Evolutionary conservation across 768 basidiomycete genomes (phyloP).

Genomic region (Suillus subalutaceus): DNA sequence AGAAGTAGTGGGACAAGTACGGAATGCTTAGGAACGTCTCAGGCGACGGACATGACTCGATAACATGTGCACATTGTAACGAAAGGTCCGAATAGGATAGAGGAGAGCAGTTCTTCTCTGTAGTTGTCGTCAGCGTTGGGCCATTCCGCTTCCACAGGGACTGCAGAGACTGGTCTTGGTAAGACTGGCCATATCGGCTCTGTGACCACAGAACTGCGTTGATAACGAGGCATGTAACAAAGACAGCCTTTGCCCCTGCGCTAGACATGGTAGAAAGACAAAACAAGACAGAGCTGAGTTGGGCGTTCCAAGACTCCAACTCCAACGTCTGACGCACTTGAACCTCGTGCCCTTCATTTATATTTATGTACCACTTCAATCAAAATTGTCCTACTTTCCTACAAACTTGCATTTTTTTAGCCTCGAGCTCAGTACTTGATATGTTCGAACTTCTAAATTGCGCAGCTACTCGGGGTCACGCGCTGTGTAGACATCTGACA

Average conservation of each 20-base stretch:
- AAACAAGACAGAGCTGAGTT: background rate
- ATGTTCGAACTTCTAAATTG: background rate
- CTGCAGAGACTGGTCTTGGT: constrained; percentile 11
- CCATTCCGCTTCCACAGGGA: constrained; percentile 17
- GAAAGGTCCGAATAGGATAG: constrained; percentile 47
- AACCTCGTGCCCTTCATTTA: background rate
- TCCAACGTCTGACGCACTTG: background rate
- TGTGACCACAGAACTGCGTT: constrained; percentile 71
- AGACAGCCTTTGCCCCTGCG: constrained; percentile 48
- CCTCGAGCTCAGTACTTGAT: background rate
- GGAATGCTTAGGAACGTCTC: constrained; percentile 70
- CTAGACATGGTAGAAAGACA: constrained; percentile 45
- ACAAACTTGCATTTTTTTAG: background rate
- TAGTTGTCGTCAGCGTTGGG: background rate
- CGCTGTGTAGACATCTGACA: no score
- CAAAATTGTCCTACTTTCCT: background rate
- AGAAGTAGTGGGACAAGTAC: constrained; percentile 75
- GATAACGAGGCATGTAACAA: constrained; percentile 54
- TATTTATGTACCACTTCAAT: background rate
- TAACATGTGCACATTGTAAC: constrained; percentile 69
- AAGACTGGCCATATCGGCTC: constrained; percentile 47
- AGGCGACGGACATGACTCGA: constrained; percentile 55
- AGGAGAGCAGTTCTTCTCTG: constrained; percentile 52
- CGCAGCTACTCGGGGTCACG: background rate
- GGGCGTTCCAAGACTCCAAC: background rate